Conservation (phyloP, 208 protist genomes). For the Jaenimonas drosophilae region DNA sequence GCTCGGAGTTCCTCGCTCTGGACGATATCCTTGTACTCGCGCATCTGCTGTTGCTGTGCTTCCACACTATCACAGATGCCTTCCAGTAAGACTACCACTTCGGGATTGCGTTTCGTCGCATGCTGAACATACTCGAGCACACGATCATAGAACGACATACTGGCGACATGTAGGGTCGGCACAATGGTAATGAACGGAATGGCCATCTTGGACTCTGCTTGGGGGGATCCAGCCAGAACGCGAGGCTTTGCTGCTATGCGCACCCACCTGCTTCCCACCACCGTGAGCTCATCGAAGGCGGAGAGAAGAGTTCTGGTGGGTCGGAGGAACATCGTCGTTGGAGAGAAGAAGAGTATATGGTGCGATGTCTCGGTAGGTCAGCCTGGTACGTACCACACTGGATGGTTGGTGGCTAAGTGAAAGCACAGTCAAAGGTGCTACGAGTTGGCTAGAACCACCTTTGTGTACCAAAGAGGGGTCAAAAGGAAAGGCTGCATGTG, state of each 20-base stretch:
- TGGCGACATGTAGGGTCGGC: slow-evolving; percentile 78
- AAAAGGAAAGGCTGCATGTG: too few species aligned
- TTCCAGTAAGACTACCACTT: slow-evolving; percentile 78
- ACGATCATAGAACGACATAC: slow-evolving; percentile 73
- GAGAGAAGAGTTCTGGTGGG: slow-evolving; percentile 22
- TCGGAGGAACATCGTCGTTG: slow-evolving; percentile 14
- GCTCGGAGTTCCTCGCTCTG: slow-evolving; percentile 23
- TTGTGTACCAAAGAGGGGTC: too few species aligned
- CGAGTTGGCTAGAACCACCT: too few species aligned
- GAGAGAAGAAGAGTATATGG: neutral
- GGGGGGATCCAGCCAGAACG: slow-evolving; percentile 13
- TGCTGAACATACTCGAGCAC: slow-evolving; percentile 79
- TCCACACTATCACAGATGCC: slow-evolving; percentile 78
- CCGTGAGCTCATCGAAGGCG: slow-evolving; percentile 63
- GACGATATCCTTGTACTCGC: slow-evolving; percentile 72
- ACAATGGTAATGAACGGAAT: slow-evolving; percentile 70
- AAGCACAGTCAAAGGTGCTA: too few species aligned
- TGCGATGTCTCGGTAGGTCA: too few species aligned
- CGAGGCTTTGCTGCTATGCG: slow-evolving; percentile 43
- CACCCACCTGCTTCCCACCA: slow-evolving; percentile 79
- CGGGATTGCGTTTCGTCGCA: slow-evolving; percentile 39
- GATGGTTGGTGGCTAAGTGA: too few species aligned
- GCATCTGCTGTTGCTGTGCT: slow-evolving; percentile 60
- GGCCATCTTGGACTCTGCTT: slow-evolving; percentile 22
- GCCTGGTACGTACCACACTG: too few species aligned